Percentiles rank a stretch among this genome's conserved stretches.
These are phyloP conservation scores for Gaertneriomyces sp. DNA, from an alignment of 192 early-diverging fungal species.

Conservation along the genomic window DNA sequence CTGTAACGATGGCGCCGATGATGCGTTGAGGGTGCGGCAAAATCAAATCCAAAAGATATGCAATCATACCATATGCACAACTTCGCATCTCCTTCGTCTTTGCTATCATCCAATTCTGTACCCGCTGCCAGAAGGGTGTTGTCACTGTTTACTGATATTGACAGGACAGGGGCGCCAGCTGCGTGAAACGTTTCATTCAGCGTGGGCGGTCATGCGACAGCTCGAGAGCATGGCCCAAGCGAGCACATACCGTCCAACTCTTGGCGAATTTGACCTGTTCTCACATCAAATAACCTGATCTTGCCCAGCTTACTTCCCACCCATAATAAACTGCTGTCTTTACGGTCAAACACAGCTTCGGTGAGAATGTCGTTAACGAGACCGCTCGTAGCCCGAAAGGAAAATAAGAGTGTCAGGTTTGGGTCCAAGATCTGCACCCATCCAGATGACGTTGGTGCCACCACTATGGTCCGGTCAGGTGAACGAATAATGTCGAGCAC, in stretches of 20 bases:
- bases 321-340: conserved; percentile 18
- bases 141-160: conserved; percentile 32
- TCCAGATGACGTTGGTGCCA: conserved; percentile 11
- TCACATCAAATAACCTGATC: conserved; percentile 33
- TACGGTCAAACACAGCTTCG: conserved; percentile 30
- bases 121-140: conserved; percentile 39
- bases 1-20: conserved; percentile 2
- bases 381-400: background rate
- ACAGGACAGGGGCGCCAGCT: conserved; percentile 35
- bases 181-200: background rate
- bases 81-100: conserved; percentile 39
- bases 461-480: background rate
- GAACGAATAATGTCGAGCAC: conserved; percentile 5
- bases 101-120: conserved; percentile 28
- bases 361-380: background rate
- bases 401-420: background rate
- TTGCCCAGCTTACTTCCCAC: conserved; percentile 16
- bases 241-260: conserved; percentile 6
- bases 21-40: conserved; percentile 3
- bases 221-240: background rate
- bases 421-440: conserved; percentile 8
- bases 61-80: conserved; percentile 39
- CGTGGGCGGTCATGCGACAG: background rate
- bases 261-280: conserved; percentile 12
- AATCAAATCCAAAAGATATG: background rate